These are phyloP conservation scores for Trypanosoma scelopori DNA, from an alignment of 208 protist species.

Conservation along the genomic window DNA sequence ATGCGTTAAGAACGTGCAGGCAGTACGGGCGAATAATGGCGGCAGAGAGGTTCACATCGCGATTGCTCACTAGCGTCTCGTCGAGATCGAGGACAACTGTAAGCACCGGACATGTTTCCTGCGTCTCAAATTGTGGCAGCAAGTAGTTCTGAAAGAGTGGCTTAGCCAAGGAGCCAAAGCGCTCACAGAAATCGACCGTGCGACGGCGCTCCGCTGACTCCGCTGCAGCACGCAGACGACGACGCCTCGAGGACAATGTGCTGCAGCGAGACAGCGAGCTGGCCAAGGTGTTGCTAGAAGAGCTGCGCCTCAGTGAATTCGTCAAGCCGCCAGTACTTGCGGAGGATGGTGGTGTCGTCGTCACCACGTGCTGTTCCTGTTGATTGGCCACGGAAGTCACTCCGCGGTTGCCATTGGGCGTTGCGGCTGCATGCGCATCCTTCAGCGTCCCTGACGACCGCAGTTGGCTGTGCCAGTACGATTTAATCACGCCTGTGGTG, in stretches of 20 bases:
- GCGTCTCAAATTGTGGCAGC: constrained; percentile 54
- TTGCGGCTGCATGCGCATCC: neutral
- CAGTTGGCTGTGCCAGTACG: constrained; percentile 28
- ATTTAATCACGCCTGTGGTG: constrained; percentile 24
- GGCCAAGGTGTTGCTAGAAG: neutral
- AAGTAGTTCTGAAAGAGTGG: constrained; percentile 56
- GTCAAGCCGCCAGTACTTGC: constrained; percentile 15
- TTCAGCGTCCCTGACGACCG: constrained; percentile 6
- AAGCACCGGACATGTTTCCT: constrained; percentile 58
- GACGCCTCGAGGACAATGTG: constrained; percentile 10
- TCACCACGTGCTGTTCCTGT: neutral
- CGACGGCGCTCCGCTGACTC: constrained; percentile 19
- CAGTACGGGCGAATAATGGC: constrained; percentile 87
- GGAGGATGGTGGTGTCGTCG: neutral
- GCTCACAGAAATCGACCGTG: constrained; percentile 9
- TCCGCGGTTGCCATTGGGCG: neutral
- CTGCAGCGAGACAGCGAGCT: constrained; percentile 3
- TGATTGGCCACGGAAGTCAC: neutral
- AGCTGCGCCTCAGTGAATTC: neutral
- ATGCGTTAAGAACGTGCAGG: constrained; percentile 83
- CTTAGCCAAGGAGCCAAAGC: constrained; percentile 30
- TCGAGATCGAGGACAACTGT: constrained; percentile 92
- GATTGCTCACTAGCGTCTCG: constrained; percentile 92
- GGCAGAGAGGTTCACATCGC: constrained; percentile 40
- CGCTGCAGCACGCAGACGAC: constrained; percentile 28